Conservation (phyloP, 805 yeast species). For the Hermanozyma aechmeae region DNA sequence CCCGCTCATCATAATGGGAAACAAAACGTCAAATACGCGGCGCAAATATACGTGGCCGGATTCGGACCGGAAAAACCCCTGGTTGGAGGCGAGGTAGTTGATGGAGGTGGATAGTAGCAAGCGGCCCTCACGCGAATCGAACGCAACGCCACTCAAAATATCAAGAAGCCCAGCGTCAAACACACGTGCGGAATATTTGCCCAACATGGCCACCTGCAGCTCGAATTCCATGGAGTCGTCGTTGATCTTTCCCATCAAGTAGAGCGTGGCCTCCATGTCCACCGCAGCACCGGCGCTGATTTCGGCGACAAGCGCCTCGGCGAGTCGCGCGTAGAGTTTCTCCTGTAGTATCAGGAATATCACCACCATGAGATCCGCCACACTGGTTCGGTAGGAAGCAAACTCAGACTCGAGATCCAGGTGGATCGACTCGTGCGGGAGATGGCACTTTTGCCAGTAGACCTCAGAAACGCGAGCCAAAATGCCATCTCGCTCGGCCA, state of each 20-base stretch:
- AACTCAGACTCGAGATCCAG: slow-evolving; percentile 41
- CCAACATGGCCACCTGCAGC: slow-evolving; percentile 14
- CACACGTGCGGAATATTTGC: slow-evolving; percentile 16
- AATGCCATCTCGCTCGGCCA: slow-evolving; percentile 23
- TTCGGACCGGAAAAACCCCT: slow-evolving; percentile 45
- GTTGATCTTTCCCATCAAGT: slow-evolving; percentile 45
- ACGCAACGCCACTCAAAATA: slow-evolving; percentile 6
- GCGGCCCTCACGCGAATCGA: slow-evolving; percentile 2
- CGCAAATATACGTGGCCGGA: slow-evolving; percentile 38
- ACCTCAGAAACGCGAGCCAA: slow-evolving; percentile 46
- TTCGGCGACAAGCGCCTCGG: slow-evolving; percentile 19
- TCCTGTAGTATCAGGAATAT: slow-evolving; percentile 57
- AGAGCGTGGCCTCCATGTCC: slow-evolving; percentile 56
- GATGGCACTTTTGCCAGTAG: slow-evolving; percentile 62
- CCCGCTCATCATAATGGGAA: slow-evolving; percentile 27
- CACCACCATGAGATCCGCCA: slow-evolving; percentile 68
- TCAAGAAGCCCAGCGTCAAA: slow-evolving; percentile 15
- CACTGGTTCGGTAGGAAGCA: slow-evolving; percentile 58
- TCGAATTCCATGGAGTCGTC: slow-evolving; percentile 37
- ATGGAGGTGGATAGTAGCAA: slow-evolving; percentile 13
- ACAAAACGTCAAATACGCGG: slow-evolving; percentile 46
- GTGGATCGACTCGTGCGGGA: too few species aligned
- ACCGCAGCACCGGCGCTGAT: slow-evolving; percentile 9
- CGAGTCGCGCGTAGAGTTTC: slow-evolving; percentile 37
- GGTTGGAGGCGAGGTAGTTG: slow-evolving; percentile 43